Percentiles rank a stretch among this genome's conserved stretches.
Conservation (phyloP, 805 yeast species). For the Saccharomycopsis fermentans region DNA sequence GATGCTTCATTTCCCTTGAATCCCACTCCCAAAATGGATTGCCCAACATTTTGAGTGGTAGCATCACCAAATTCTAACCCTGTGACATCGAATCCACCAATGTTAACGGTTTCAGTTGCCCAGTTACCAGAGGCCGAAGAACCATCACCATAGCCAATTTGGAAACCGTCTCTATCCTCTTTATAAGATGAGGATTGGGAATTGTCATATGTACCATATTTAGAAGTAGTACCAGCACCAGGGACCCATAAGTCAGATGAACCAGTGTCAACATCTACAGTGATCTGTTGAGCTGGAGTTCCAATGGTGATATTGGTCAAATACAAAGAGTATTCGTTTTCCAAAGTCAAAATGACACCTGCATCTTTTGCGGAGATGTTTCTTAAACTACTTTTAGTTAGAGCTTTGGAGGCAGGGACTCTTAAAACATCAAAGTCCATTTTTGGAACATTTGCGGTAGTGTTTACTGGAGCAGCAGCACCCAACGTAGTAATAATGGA, state of each 20-base stretch:
- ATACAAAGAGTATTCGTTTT: slow-evolving; percentile 29
- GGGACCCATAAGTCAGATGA: slow-evolving; percentile 27
- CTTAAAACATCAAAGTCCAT: slow-evolving; percentile 10
- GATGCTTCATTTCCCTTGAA: slow-evolving; percentile 23
- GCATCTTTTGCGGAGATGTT: background rate
- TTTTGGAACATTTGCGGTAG: slow-evolving; percentile 2
- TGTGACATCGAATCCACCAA: slow-evolving; percentile 8
- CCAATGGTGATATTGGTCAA: slow-evolving; percentile 25
- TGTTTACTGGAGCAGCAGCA: slow-evolving; percentile 16
- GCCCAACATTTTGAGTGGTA: slow-evolving; percentile 13
- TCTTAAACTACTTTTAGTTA: background rate
- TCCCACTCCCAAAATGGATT: slow-evolving; percentile 14
- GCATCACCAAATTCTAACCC: slow-evolving; percentile 13
- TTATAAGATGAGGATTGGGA: slow-evolving; percentile 18
- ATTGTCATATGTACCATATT: slow-evolving; percentile 21
- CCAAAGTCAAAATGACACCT: slow-evolving; percentile 24
- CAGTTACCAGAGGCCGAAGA: slow-evolving; percentile 44
- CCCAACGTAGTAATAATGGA: slow-evolving; percentile 11
- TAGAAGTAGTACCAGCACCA: slow-evolving; percentile 21
- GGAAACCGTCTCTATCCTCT: slow-evolving; percentile 21
- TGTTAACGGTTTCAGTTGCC: slow-evolving; percentile 20
- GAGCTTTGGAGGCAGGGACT: background rate
- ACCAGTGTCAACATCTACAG: slow-evolving; percentile 25
- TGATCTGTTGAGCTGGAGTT: slow-evolving; percentile 21
- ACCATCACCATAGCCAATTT: slow-evolving; percentile 38